A percentile compares a stretch with the other conserved stretches of the same genome.
These are phyloP conservation scores for Leptographium galeiforme DNA, from an alignment of 2,329 filamentous ascomycete species.

Conservation along the genomic window DNA sequence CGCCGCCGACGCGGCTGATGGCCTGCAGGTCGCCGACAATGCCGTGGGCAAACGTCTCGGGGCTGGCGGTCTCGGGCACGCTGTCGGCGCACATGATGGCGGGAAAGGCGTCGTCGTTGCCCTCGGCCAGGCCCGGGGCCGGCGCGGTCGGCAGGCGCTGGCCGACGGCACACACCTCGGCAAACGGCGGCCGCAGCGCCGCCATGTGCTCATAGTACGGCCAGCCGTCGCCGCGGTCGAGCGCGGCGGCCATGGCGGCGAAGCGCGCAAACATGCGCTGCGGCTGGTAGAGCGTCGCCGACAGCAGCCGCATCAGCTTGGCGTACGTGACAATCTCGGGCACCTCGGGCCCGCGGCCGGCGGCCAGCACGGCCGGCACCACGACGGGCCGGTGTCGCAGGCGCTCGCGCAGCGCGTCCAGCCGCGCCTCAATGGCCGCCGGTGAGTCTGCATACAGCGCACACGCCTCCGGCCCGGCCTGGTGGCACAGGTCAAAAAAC, in stretches of 20 bases:
- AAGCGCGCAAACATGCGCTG: slow-evolving; percentile 26
- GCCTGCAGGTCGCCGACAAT: slow-evolving; percentile 20
- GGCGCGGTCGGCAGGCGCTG: slow-evolving; percentile 19
- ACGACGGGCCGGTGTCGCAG: slow-evolving; percentile 30
- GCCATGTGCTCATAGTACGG: slow-evolving; percentile 26
- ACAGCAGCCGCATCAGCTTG: slow-evolving; percentile 28
- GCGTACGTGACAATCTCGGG: slow-evolving; percentile 38
- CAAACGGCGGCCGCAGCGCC: slow-evolving; percentile 5
- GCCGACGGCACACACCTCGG: slow-evolving; percentile 18
- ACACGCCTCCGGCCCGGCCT: slow-evolving; percentile 34
- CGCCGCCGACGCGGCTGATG: slow-evolving; percentile 29
- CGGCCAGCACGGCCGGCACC: slow-evolving; percentile 15
- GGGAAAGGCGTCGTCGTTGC: slow-evolving; percentile 27
- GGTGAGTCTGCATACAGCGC: slow-evolving; percentile 26
- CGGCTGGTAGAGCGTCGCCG: slow-evolving; percentile 30
- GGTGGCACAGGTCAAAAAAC: slow-evolving; percentile 41
- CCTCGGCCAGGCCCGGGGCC: slow-evolving; percentile 17
- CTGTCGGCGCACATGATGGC: slow-evolving; percentile 33
- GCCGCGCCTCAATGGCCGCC: slow-evolving; percentile 23
- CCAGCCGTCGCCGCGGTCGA: slow-evolving; percentile 29
- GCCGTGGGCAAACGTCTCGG: slow-evolving; percentile 19
- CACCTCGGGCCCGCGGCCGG: slow-evolving; percentile 22
- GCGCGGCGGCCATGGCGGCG: slow-evolving; percentile 27
- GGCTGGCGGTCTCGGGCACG: slow-evolving; percentile 17
- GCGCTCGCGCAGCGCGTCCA: slow-evolving; percentile 24